Percentiles rank a stretch among this genome's conserved stretches.
phyloP scores from a whole-genome alignment of 306 rosid species.

The Inga leiocalycina region DNA sequence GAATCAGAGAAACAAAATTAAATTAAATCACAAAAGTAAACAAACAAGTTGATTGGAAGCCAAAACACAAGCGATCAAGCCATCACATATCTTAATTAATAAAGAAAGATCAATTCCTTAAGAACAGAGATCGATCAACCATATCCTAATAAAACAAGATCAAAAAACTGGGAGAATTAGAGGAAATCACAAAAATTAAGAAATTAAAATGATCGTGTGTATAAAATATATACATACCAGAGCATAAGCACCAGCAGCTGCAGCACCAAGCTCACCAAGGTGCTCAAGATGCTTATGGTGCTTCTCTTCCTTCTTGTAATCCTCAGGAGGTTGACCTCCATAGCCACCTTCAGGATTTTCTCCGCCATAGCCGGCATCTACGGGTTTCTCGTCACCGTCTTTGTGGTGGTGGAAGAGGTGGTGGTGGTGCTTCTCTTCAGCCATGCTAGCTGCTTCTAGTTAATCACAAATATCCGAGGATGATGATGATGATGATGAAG shows the following conservation, averaged over 20 bases:
- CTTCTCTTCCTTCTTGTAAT: conserved; percentile 70
- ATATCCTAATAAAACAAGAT: background rate
- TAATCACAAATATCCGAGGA: background rate
- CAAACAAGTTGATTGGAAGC: no score
- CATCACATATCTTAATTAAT: no score
- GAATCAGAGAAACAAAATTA: no score
- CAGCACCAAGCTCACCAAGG: conserved; percentile 53
- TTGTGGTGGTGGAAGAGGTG: conserved; percentile 57
- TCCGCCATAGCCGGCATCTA: background rate
- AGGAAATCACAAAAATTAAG: background rate
- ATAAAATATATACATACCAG: conserved; percentile 44
- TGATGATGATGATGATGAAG: background rate
- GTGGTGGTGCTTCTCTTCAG: conserved; percentile 62
- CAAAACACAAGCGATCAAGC: no score
- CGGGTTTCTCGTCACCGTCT: conserved; percentile 41
- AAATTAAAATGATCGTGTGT: background rate
- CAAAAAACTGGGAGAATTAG: background rate
- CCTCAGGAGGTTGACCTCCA: conserved; percentile 9
- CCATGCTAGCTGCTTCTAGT: conserved; percentile 45
- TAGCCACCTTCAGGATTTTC: background rate
- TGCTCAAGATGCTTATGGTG: conserved; percentile 70
- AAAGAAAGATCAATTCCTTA: no score
- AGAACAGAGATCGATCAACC: background rate
- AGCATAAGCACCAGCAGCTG: conserved; percentile 63
- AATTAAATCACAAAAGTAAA: no score